Base-by-base conservation (phyloP, 2,329 filamentous ascomycete genomes). In the Zymoseptoria tritici region DNA sequence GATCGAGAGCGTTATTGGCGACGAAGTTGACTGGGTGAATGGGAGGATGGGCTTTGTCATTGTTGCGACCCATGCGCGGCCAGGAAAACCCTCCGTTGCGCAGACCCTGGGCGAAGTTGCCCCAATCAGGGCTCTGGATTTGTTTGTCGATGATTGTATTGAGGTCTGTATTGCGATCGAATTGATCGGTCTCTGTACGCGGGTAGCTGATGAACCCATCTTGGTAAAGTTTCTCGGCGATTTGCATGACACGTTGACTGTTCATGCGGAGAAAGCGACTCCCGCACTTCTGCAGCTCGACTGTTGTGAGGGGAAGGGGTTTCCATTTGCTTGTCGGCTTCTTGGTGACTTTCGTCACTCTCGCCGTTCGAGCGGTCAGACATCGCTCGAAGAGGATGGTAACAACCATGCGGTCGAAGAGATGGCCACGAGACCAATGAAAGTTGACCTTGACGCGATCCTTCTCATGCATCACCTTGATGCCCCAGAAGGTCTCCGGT, bases 191-290 rank as follows among this genome's bases (percentile, higher is more conserved):
- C 74, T 99, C 94, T 0, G 94, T 99, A 75, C 94, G 86, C 1
- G 94, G 94, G 74, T 99, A 99, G 74, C 92, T 97, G 75, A 99
- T 96, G 76, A 92, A 97, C 0, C 94, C 94, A 73, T 89, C 91
- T 54, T 91, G 92, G 78, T 99, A 99, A 2, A 99, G 83, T 4
- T 80, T 79, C 74, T 99, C 94, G 4, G 94, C 94, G 22, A 83
- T 80, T 54, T 82, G 87, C 92, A 99, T 97, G 52, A 96, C 90
- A 61, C 88, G 83, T 67, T 96, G 89, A 77, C 92, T 92, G 64
- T 87, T 91, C 86, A 99, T 90, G n/a, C 86, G 85, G 22, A 99
- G 81, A 69, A 95, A 91, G 26, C 86, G 83, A 64, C 90, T 96
- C 11, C 94, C 93, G 76, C 92, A 93, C 76, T 97, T 99, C 72